phyloP scores from a whole-genome alignment of 2,329 filamentous ascomycete genomes.

The Monosporascus sp. region DNA sequence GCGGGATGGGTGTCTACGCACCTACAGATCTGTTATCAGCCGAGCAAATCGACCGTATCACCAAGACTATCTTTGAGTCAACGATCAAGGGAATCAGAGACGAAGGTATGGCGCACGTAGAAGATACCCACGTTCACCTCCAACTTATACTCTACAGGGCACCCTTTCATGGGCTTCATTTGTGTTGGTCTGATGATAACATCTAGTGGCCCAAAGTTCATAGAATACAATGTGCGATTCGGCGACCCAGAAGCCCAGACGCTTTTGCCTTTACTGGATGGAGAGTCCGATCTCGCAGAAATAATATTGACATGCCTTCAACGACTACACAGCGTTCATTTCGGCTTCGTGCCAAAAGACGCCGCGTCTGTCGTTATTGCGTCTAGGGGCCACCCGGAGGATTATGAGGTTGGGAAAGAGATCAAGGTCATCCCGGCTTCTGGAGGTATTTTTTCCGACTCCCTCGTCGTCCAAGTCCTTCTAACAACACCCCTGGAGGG shows the following conservation, averaged over 20 bases:
- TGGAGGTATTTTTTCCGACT: neutral
- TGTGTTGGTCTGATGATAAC: slow-evolving; percentile 84
- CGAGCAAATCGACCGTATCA: slow-evolving; percentile 50
- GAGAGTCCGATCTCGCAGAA: slow-evolving; percentile 4
- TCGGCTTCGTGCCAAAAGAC: neutral
- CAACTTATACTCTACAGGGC: slow-evolving; percentile 22
- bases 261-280: slow-evolving; percentile 15
- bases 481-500: too few relatives aligned
- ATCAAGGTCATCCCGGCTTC: slow-evolving; percentile 1
- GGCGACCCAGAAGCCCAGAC: slow-evolving; percentile 91
- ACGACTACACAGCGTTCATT: neutral
- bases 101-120: slow-evolving; percentile 27
- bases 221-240: slow-evolving; percentile 92
- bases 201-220: slow-evolving; percentile 68
- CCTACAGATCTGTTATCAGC: slow-evolving; percentile 50
- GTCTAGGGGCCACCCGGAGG: neutral
- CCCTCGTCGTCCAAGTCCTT: too few relatives aligned
- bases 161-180: slow-evolving; percentile 38
- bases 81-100: slow-evolving; percentile 57
- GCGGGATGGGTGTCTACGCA: slow-evolving; percentile 72
- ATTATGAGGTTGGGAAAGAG: neutral
- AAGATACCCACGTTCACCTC: too few relatives aligned
- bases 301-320: slow-evolving; percentile 3
- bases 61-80: slow-evolving; percentile 54
- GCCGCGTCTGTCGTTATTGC: neutral